A percentile compares a stretch with the other conserved stretches of the same genome.
Evolutionary conservation across 768 basidiomycete species (phyloP).

Genomic region (Pholiota molesta): DNA sequence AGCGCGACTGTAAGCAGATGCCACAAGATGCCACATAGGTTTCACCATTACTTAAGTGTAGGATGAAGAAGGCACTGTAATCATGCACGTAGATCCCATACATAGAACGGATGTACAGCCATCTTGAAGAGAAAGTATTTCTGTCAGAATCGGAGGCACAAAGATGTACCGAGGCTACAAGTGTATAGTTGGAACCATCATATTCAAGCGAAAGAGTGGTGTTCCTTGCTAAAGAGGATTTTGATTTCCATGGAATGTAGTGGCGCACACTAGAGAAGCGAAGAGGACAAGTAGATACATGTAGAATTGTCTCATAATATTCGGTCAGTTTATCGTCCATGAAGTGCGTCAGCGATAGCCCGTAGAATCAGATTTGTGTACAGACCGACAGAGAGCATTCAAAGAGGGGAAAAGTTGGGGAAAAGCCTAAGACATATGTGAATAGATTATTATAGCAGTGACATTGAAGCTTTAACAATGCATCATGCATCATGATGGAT

Average conservation of each 20-base stretch:
- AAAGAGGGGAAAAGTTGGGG: too few relatives aligned
- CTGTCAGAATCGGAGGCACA: not conserved
- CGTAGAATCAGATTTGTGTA: not conserved
- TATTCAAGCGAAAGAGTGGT: not conserved
- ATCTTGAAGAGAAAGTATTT: not conserved
- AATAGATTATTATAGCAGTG: not conserved
- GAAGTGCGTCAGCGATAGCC: not conserved
- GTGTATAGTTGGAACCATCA: not conserved
- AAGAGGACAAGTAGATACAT: not conserved
- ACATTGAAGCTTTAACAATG: not conserved
- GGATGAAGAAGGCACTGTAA: not conserved
- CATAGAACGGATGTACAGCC: not conserved
- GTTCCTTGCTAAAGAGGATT: not conserved
- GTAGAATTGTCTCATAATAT: not conserved
- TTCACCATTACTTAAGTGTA: not conserved
- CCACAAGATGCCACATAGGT: not conserved
- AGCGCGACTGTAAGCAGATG: not conserved
- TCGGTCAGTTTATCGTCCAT: not conserved
- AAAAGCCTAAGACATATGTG: not conserved
- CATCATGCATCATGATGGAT: slow-evolving; percentile 2
- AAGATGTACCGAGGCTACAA: not conserved
- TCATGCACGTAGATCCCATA: not conserved
- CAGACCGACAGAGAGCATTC: not conserved
- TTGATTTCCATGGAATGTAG: not conserved
- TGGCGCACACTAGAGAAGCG: not conserved